phyloP scores from a whole-genome alignment of 345 rosid genomes.

The Camelina hispida region DNA sequence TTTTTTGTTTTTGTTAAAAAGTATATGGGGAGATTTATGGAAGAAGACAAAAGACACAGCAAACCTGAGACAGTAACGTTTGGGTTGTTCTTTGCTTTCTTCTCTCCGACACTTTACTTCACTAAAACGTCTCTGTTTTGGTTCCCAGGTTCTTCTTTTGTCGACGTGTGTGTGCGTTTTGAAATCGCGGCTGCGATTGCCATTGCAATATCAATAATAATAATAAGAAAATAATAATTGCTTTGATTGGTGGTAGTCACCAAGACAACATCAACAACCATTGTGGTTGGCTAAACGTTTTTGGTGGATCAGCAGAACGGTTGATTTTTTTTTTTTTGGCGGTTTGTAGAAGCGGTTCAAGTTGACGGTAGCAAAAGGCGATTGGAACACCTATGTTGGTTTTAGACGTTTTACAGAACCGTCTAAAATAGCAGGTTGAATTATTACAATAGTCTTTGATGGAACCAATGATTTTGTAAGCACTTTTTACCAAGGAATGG shows the following conservation, averaged over 20 bases:
- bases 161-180: constrained; percentile 20
- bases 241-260: neutral
- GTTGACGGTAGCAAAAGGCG: neutral
- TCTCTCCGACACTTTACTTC: constrained; percentile 39
- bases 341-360: constrained; percentile 4
- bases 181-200: constrained; percentile 21
- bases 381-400: neutral
- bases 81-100: constrained; percentile 32
- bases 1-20: no score
- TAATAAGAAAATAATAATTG: no score
- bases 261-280: neutral
- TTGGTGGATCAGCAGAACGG: neutral
- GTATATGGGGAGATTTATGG: neutral
- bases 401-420: neutral
- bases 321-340: neutral
- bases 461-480: constrained; percentile 8
- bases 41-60: constrained; percentile 26
- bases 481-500: neutral
- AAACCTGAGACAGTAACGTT: constrained; percentile 32
- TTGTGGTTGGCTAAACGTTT: neutral
- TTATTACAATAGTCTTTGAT: neutral
- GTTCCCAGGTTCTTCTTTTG: constrained; percentile 12
- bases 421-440: neutral
- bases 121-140: constrained; percentile 38
- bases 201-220: no score